Conservation (phyloP, 1,139 yeast species). For the Pichia kudriavzevii region DNA sequence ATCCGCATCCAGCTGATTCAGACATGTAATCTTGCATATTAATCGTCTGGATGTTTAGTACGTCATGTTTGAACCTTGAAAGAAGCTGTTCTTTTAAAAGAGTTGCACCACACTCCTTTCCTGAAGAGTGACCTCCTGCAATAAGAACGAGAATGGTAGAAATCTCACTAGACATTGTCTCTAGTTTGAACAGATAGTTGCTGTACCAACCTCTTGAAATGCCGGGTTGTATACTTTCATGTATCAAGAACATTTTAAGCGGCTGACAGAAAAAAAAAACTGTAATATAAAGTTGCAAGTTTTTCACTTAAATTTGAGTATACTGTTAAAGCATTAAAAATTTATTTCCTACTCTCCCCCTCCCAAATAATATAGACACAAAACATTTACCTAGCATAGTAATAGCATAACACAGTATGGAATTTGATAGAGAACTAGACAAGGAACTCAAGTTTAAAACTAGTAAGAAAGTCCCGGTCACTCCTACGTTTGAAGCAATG, state of each 20-base stretch:
- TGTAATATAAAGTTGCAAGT: not conserved
- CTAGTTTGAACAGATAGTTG: not conserved
- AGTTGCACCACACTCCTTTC: constrained; percentile 22
- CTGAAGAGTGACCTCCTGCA: constrained; percentile 28
- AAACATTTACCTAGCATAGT: too few species aligned
- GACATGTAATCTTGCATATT: constrained; percentile 29
- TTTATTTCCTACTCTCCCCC: too few species aligned
- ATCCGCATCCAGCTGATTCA: constrained; percentile 3
- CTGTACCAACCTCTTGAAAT: not conserved
- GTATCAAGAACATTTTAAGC: too few species aligned
- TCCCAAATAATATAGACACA: too few species aligned
- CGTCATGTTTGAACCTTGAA: constrained; percentile 1
- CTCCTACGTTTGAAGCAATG: constrained; percentile 74
- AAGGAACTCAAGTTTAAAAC: constrained; percentile 52
- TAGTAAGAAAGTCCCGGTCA: constrained; percentile 55
- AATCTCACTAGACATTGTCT: not conserved
- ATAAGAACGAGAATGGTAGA: constrained; percentile 20
- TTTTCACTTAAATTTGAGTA: not conserved
- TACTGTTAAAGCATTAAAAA: not conserved
- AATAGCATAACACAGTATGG: constrained; percentile 27
- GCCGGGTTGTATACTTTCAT: too few species aligned
- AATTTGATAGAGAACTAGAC: constrained; percentile 53
- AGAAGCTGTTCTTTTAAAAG: constrained; percentile 14
- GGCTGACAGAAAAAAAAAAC: too few species aligned
- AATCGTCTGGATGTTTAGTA: constrained; percentile 31